phyloP scores from a whole-genome alignment of 2,329 filamentous ascomycete species.

The Fusarium zealandicum region DNA sequence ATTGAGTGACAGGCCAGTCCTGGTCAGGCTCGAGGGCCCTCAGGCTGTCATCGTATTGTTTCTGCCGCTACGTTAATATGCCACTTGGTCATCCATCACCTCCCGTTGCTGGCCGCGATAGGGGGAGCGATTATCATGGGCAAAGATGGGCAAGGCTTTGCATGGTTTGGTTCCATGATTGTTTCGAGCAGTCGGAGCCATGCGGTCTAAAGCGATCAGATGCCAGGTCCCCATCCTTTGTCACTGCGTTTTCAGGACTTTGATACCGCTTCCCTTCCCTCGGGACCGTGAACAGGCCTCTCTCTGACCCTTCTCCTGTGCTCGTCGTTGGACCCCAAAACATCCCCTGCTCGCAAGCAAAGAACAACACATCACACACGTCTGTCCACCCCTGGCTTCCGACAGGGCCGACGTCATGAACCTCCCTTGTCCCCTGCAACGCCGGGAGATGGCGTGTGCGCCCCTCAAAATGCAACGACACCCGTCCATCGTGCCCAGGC shows the following conservation, averaged over 20 bases:
- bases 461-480: slow-evolving; percentile 28
- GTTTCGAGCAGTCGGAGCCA: slow-evolving; percentile 16
- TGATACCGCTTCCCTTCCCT: slow-evolving; percentile 35
- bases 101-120: slow-evolving; percentile 15
- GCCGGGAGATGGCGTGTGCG: slow-evolving; percentile 36
- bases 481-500: slow-evolving; percentile 16
- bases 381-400: slow-evolving; percentile 17
- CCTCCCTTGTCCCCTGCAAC: slow-evolving; percentile 33
- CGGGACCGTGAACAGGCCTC: slow-evolving; percentile 42
- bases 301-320: slow-evolving; percentile 36
- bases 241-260: slow-evolving; percentile 20
- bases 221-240: slow-evolving; percentile 17
- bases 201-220: slow-evolving; percentile 12
- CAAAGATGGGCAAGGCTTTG: slow-evolving; percentile 10
- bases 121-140: slow-evolving; percentile 18
- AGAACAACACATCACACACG: slow-evolving; percentile 31
- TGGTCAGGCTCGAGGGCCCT: slow-evolving; percentile 33
- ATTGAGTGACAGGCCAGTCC: slow-evolving; percentile 33
- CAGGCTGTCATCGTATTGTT: slow-evolving; percentile 38
- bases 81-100: slow-evolving; percentile 31
- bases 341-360: slow-evolving; percentile 24
- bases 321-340: slow-evolving; percentile 31
- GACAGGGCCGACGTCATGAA: slow-evolving; percentile 39
- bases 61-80: slow-evolving; percentile 13
- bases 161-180: slow-evolving; percentile 24